phyloP scores from a whole-genome alignment of 208 protist species.

The Kentomonas sorsogonicus region DNA sequence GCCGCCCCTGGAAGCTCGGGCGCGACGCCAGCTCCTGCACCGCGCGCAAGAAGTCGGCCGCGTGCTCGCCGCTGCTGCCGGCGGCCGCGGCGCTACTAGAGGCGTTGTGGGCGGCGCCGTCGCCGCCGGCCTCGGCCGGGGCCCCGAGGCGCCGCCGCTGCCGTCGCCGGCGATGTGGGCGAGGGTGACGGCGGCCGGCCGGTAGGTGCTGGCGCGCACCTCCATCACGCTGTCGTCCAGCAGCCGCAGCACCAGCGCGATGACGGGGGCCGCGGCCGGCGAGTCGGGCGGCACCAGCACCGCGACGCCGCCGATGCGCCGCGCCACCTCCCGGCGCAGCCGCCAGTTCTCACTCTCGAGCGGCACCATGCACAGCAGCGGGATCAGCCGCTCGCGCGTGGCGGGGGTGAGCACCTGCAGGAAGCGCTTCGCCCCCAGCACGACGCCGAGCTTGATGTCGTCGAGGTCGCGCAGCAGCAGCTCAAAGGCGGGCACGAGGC shows the following conservation, averaged over 20 bases:
- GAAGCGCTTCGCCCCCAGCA: conserved; percentile 82
- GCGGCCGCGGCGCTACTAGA: too few species aligned
- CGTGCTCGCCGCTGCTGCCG: not conserved
- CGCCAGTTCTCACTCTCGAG: conserved; percentile 93
- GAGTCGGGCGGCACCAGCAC: conserved; percentile 61
- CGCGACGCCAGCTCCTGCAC: conserved; percentile 71
- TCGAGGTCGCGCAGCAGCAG: conserved; percentile 94
- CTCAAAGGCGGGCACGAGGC: conserved; percentile 88
- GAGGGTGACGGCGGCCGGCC: conserved; percentile 64
- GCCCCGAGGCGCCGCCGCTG: too few species aligned
- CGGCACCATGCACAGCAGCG: conserved; percentile 67
- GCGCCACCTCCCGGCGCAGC: conserved; percentile 87
- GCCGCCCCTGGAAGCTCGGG: conserved; percentile 72
- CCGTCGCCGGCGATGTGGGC: conserved; percentile 49
- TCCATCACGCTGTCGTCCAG: conserved; percentile 90
- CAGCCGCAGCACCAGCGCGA: conserved; percentile 68
- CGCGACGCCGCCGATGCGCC: conserved; percentile 77
- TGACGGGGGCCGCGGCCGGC: conserved; percentile 39
- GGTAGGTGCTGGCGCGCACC: conserved; percentile 79
- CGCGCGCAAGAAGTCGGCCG: conserved; percentile 49
- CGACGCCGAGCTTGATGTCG: conserved; percentile 92
- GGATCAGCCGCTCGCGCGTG: conserved; percentile 66
- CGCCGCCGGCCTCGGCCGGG: conserved; percentile 57
- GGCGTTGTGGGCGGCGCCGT: conserved; percentile 65
- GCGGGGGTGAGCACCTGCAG: conserved; percentile 51